Conservation (phyloP, 352 stramenopile species). For the Phytopythium oedochilum region DNA sequence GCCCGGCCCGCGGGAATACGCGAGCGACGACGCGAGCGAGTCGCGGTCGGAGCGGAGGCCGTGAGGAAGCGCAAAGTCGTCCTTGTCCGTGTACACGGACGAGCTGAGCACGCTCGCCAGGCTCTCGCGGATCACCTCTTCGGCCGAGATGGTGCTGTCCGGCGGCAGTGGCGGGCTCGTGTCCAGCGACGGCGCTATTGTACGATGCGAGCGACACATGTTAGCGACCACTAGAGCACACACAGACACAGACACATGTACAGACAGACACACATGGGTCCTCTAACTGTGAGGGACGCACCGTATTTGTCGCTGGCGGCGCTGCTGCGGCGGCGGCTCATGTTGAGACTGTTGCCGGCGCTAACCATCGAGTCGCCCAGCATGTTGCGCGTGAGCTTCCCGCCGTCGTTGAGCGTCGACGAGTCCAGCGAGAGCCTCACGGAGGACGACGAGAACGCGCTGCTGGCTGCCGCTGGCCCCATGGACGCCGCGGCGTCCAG, state of each 20-base stretch:
- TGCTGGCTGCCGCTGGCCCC: constrained; percentile 18
- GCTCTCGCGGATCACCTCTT: constrained; percentile 85
- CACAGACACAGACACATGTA: neutral
- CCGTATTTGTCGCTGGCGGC: constrained; percentile 29
- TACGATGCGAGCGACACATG: neutral
- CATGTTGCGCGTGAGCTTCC: constrained; percentile 34
- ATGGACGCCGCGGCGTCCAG: constrained; percentile 36
- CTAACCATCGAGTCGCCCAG: constrained; percentile 27
- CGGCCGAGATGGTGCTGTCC: constrained; percentile 78
- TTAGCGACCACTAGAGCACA: too few relatives aligned
- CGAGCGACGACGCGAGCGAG: constrained; percentile 31
- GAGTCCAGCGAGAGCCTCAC: constrained; percentile 13
- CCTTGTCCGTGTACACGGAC: constrained; percentile 64
- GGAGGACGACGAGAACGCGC: constrained; percentile 8
- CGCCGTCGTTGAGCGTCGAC: constrained; percentile 19
- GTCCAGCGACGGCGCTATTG: constrained; percentile 39
- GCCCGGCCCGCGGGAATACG: constrained; percentile 5
- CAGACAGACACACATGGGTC: neutral
- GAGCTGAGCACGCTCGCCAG: constrained; percentile 74
- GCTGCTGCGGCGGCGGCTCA: constrained; percentile 16
- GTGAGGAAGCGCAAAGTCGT: constrained; percentile 49
- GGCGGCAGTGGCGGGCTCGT: constrained; percentile 64
- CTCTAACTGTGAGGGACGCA: constrained; percentile 21
- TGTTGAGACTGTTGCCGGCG: constrained; percentile 4
- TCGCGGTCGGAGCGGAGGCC: constrained; percentile 21